Conservation (phyloP, 2,329 filamentous ascomycete genomes). For the Raffaelea ambrosiae region DNA sequence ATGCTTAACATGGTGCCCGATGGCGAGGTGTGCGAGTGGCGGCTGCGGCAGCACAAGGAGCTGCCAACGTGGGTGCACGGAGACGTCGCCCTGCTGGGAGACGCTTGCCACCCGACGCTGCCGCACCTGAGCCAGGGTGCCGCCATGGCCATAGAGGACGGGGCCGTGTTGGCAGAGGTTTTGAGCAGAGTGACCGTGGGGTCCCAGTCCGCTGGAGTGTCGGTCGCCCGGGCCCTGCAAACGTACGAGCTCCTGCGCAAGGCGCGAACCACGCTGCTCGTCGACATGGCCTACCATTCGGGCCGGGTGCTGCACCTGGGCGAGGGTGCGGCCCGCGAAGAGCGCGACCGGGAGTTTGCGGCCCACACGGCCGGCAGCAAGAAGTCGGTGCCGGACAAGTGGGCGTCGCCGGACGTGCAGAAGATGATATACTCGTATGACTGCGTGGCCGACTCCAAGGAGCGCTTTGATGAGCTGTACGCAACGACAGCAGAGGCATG, state of each 20-base stretch:
- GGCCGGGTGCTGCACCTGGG: slow-evolving; percentile 49
- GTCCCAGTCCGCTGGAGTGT: neutral
- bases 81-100: slow-evolving; percentile 49
- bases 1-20: slow-evolving; percentile 54
- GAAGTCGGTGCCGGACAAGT: slow-evolving; percentile 54
- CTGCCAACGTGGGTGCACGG: slow-evolving; percentile 52
- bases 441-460: slow-evolving; percentile 44
- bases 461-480: slow-evolving; percentile 42
- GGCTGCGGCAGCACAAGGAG: slow-evolving; percentile 48
- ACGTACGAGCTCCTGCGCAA: slow-evolving; percentile 50
- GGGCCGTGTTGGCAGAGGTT: slow-evolving; percentile 48
- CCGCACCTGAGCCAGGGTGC: slow-evolving; percentile 61
- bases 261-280: slow-evolving; percentile 42
- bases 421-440: slow-evolving; percentile 58
- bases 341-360: slow-evolving; percentile 48
- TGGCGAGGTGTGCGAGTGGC: slow-evolving; percentile 57
- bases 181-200: slow-evolving; percentile 26
- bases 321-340: slow-evolving; percentile 49
- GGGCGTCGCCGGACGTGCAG: slow-evolving; percentile 62
- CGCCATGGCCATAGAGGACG: slow-evolving; percentile 61
- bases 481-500: slow-evolving; percentile 15
- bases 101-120: slow-evolving; percentile 60
- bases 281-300: slow-evolving; percentile 43
- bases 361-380: slow-evolving; percentile 35
- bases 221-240: slow-evolving; percentile 22